These are phyloP conservation scores for Fusarium dimerum DNA, from an alignment of 2,329 filamentous ascomycete species.

Conservation along the genomic window DNA sequence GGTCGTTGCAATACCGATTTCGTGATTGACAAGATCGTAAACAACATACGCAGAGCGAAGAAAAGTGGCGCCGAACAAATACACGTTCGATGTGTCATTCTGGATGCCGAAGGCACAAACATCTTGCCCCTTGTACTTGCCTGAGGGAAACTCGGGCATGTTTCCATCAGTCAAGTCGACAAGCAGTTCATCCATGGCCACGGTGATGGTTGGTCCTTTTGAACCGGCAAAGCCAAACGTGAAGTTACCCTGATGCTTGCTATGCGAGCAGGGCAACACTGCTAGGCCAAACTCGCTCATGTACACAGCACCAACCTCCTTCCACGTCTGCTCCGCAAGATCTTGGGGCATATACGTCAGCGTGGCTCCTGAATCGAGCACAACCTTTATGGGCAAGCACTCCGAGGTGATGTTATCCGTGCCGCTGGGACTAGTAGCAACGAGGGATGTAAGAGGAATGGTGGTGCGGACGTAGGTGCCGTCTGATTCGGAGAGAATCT, in stretches of 20 bases:
- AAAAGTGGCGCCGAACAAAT: slow-evolving; percentile 59
- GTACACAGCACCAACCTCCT: slow-evolving; percentile 55
- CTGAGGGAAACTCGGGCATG: slow-evolving; percentile 38
- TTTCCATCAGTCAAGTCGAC: slow-evolving; percentile 43
- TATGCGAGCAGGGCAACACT: slow-evolving; percentile 52
- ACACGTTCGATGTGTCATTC: slow-evolving; percentile 44
- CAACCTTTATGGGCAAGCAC: slow-evolving; percentile 54
- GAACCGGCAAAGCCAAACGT: slow-evolving; percentile 54
- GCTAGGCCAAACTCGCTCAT: slow-evolving; percentile 38
- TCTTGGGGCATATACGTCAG: slow-evolving; percentile 68
- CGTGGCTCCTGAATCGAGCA: slow-evolving; percentile 77
- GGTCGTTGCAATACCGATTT: slow-evolving; percentile 56
- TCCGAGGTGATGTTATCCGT: slow-evolving; percentile 46
- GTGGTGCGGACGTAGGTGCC: slow-evolving; percentile 47
- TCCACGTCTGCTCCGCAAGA: slow-evolving; percentile 54
- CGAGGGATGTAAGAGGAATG: slow-evolving; percentile 50
- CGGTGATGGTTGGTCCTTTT: slow-evolving; percentile 50
- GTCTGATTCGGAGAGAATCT: slow-evolving; percentile 49
- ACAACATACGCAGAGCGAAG: slow-evolving; percentile 62
- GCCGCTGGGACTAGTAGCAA: slow-evolving; percentile 50
- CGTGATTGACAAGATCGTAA: slow-evolving; percentile 59
- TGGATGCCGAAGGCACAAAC: slow-evolving; percentile 60
- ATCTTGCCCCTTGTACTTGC: slow-evolving; percentile 44
- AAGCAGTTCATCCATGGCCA: slow-evolving; percentile 59
- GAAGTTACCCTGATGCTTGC: slow-evolving; percentile 48